These are phyloP conservation scores for Penicillium coprophilum DNA, from an alignment of 495 filamentous ascomycete genomes.

Conservation along the genomic window DNA sequence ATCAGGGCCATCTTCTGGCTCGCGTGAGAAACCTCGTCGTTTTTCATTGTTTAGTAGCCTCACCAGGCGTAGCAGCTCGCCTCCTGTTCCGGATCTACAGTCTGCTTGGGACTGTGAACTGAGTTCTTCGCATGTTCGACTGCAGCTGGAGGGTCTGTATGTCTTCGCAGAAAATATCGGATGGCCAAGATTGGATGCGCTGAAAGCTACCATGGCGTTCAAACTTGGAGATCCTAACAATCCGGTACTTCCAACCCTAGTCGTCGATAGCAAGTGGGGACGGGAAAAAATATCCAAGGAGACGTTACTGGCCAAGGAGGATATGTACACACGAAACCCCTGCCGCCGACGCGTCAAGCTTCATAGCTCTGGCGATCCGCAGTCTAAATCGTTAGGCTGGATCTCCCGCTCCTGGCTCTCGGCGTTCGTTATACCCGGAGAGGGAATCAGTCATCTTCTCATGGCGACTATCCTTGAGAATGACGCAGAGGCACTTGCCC, in stretches of 20 bases:
- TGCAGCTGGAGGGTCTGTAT: constrained; percentile 51
- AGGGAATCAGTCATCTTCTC: constrained; percentile 69
- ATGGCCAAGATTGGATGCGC: constrained; percentile 46
- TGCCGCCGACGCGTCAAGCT: constrained; percentile 34
- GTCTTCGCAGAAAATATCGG: constrained; percentile 51
- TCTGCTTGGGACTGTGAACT: constrained; percentile 42
- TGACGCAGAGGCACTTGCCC: constrained; percentile 61
- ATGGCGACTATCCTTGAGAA: constrained; percentile 80
- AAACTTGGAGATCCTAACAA: constrained; percentile 16
- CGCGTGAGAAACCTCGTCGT: constrained; percentile 17
- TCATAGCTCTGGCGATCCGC: constrained; percentile 18
- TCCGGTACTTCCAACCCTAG: constrained; percentile 9
- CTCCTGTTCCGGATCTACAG: constrained; percentile 15
- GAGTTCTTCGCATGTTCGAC: constrained; percentile 38
- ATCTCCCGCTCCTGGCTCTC: constrained; percentile 76
- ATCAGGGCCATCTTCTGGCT: constrained; percentile 7
- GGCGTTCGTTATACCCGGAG: constrained; percentile 76
- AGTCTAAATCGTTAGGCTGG: constrained; percentile 59
- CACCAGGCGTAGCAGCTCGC: constrained; percentile 24
- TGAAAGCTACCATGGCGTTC: constrained; percentile 29
- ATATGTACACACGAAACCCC: constrained; percentile 34
- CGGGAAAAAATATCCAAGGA: constrained; percentile 4
- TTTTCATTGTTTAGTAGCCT: constrained; percentile 32
- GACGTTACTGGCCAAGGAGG: constrained; percentile 17
- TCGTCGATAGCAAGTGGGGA: background rate